Evolutionary conservation across 1,284 basidiomycete species (phyloP).

Genomic region (Austroboletus novae-zelandiae): DNA sequence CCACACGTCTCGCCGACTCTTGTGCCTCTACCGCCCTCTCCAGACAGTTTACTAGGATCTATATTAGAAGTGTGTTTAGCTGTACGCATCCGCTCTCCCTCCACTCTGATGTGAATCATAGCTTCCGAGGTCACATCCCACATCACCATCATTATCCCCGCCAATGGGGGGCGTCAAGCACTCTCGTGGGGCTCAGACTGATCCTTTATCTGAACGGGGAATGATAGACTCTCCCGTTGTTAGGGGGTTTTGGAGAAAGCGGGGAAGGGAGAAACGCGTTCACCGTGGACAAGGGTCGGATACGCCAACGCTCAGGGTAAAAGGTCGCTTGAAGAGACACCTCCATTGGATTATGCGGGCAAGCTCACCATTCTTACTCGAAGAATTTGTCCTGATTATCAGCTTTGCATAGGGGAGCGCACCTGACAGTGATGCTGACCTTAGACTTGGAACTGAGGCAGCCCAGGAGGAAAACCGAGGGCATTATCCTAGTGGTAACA

Average conservation of each 20-base stretch:
- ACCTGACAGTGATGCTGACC: neutral
- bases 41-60: conserved; percentile 17
- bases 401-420: conserved; percentile 6
- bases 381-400: conserved; percentile 1
- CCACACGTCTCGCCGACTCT: conserved; percentile 17
- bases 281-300: conserved; percentile 1
- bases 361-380: neutral
- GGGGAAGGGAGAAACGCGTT: conserved; percentile 1
- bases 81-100: neutral
- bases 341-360: conserved; percentile 21
- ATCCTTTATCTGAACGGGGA: neutral
- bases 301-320: neutral
- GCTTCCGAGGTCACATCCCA: conserved; percentile 16
- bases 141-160: neutral
- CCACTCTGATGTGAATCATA: neutral
- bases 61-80: conserved; percentile 19
- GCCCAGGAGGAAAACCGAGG: conserved; percentile 1
- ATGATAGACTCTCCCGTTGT: neutral
- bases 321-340: conserved; percentile 7
- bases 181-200: conserved; percentile 9
- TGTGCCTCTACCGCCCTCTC: conserved; percentile 26
- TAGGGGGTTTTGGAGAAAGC: conserved; percentile 16
- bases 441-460: neutral
- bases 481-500: conserved; percentile 4
- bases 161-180: conserved; percentile 2